phyloP scores from a whole-genome alignment of 441 rosid genomes.

The Hura crepitans region DNA sequence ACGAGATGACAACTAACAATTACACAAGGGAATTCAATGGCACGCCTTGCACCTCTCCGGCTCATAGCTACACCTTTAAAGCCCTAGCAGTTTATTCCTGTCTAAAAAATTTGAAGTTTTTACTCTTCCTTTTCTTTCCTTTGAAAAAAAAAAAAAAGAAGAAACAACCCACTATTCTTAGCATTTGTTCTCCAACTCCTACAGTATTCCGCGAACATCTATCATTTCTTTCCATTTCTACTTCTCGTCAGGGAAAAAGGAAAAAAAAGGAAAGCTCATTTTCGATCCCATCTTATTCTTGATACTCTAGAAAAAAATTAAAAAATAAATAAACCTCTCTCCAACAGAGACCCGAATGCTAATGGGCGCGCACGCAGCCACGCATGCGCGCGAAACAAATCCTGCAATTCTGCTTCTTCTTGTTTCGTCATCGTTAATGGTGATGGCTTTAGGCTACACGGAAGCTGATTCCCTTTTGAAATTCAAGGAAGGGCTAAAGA shows the following conservation, averaged over 20 bases:
- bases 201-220: too few species aligned
- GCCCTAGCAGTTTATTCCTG: too few species aligned
- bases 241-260: too few species aligned
- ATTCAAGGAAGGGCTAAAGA: constrained; percentile 47
- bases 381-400: constrained; percentile 44
- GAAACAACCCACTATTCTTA: too few species aligned
- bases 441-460: constrained; percentile 21
- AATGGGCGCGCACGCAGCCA: constrained; percentile 56
- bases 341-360: too few species aligned
- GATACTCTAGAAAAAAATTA: too few species aligned
- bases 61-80: constrained; percentile 23
- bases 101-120: neutral
- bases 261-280: too few species aligned
- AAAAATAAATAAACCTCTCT: too few species aligned
- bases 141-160: too few species aligned
- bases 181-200: too few species aligned
- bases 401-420: constrained; percentile 3
- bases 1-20: constrained; percentile 4
- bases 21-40: constrained; percentile 21
- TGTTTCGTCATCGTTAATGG: constrained; percentile 20
- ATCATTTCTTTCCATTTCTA: too few species aligned
- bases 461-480: constrained; percentile 49
- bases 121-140: neutral
- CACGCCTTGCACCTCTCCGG: constrained; percentile 26
- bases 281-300: too few species aligned